These are phyloP conservation scores for Tetrapisispora pingtungensis DNA, from an alignment of 805 yeast genomes.

Conservation along the genomic window DNA sequence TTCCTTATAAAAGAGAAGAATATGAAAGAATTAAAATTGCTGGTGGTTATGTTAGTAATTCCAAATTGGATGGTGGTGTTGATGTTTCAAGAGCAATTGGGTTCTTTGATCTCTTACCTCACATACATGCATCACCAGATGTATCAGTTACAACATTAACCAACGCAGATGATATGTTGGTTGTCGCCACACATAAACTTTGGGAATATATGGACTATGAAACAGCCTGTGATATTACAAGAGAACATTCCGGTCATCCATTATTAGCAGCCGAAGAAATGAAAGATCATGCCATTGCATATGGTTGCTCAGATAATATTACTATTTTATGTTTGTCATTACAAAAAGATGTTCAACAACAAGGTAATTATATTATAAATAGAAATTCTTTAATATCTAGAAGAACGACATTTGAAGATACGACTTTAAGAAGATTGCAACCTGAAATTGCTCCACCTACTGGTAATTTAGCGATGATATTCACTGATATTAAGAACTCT, in stretches of 20 bases:
- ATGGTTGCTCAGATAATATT: conserved; percentile 73
- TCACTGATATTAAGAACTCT: conserved; percentile 93
- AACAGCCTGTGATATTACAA: conserved; percentile 80
- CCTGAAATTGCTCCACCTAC: conserved; percentile 91
- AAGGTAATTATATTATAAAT: conserved; percentile 23
- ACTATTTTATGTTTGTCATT: conserved; percentile 73
- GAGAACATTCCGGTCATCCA: conserved; percentile 74
- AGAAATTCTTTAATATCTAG: conserved; percentile 35
- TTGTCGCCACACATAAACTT: conserved; percentile 70
- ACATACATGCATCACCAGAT: conserved; percentile 81
- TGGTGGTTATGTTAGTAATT: conserved; percentile 86
- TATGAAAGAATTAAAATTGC: conserved; percentile 81
- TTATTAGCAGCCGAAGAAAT: conserved; percentile 86
- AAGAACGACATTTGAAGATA: conserved; percentile 58
- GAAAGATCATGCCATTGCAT: conserved; percentile 88
- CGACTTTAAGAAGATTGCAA: conserved; percentile 70
- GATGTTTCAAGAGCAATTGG: conserved; percentile 90
- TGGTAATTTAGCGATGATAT: conserved; percentile 90
- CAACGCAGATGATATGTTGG: conserved; percentile 70
- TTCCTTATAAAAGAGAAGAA: conserved; percentile 68
- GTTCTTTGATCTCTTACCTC: conserved; percentile 74
- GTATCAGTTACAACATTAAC: conserved; percentile 51
- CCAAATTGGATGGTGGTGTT: conserved; percentile 72
- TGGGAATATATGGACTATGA: conserved; percentile 82
- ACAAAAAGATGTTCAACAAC: conserved; percentile 37